These are phyloP conservation scores for Astrothelium subdiscretum DNA, from an alignment of 495 filamentous ascomycete genomes.

Conservation along the genomic window DNA sequence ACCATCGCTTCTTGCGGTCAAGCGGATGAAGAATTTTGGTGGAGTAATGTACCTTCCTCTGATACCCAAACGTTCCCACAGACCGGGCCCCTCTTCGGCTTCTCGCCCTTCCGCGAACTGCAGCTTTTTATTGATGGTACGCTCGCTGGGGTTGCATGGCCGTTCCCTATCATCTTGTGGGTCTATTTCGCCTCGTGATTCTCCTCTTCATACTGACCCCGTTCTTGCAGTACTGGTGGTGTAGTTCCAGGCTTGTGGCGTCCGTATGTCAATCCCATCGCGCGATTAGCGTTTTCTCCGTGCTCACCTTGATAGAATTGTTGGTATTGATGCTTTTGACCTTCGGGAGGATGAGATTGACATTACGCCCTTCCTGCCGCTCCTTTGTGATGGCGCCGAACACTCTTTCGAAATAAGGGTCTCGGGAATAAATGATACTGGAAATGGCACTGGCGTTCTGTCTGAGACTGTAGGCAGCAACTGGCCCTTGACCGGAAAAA, in stretches of 20 bases:
- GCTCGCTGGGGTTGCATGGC: slow-evolving; percentile 71
- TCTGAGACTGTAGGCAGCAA: slow-evolving; percentile 52
- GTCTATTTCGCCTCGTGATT: not conserved
- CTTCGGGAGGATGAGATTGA: slow-evolving; percentile 74
- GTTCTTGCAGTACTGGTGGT: slow-evolving; percentile 48
- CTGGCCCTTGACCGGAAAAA: slow-evolving; percentile 76
- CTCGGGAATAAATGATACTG: slow-evolving; percentile 47
- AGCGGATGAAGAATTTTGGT: slow-evolving; percentile 79
- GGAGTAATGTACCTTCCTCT: slow-evolving; percentile 61
- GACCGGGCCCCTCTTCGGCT: slow-evolving; percentile 49
- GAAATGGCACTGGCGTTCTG: slow-evolving; percentile 37
- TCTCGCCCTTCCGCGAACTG: slow-evolving; percentile 71
- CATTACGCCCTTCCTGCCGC: slow-evolving; percentile 62
- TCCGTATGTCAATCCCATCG: slow-evolving; percentile 28
- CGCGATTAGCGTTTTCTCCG: not conserved
- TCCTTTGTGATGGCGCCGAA: slow-evolving; percentile 49
- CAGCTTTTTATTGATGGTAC: slow-evolving; percentile 67
- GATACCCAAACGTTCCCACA: slow-evolving; percentile 50
- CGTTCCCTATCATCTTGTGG: slow-evolving; percentile 69
- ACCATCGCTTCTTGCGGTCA: slow-evolving; percentile 71
- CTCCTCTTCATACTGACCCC: not conserved
- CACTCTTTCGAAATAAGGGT: slow-evolving; percentile 67
- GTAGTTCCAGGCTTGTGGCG: slow-evolving; percentile 73
- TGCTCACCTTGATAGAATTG: slow-evolving; percentile 33
- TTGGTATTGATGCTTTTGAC: slow-evolving; percentile 77